Percentiles rank a stretch among this genome's conserved stretches.
Evolutionary conservation across 2,329 filamentous ascomycete species (phyloP).

Genomic region (Mariannaea sp.): DNA sequence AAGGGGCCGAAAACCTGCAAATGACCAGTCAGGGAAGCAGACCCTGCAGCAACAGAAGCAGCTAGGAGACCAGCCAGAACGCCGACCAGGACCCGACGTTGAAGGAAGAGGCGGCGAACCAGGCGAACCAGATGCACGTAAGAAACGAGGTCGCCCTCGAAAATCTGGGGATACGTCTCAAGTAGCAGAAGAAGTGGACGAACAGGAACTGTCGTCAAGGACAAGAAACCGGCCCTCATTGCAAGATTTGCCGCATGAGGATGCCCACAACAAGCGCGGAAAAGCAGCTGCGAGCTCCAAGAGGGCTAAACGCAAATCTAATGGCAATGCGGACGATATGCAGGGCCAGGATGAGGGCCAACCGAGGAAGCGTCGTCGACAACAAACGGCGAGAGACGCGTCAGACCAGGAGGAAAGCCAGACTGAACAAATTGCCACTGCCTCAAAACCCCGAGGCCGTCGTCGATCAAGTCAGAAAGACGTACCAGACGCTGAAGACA

Average conservation of each 20-base stretch:
- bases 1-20: constrained; percentile 18
- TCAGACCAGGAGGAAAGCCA: constrained; percentile 12
- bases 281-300: constrained; percentile 19
- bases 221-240: constrained; percentile 29
- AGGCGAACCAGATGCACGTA: constrained; percentile 20
- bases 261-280: constrained; percentile 25
- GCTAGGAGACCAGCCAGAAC: constrained; percentile 5
- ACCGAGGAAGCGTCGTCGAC: constrained; percentile 26
- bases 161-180: constrained; percentile 1
- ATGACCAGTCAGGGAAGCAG: constrained; percentile 10
- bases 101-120: constrained; percentile 10
- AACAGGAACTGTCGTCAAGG: constrained; percentile 18
- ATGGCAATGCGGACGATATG: constrained; percentile 8
- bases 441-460: constrained; percentile 11
- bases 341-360: constrained; percentile 19
- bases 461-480: constrained; percentile 28
- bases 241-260: constrained; percentile 15
- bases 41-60: constrained; percentile 10
- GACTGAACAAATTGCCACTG: constrained; percentile 8
- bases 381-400: constrained; percentile 2
- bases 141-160: constrained; percentile 19
- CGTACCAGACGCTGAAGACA: constrained; percentile 24
- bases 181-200: constrained; percentile 12
- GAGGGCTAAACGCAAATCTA: constrained; percentile 14
- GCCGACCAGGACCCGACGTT: constrained; percentile 16